Base-by-base conservation (phyloP, 2,329 filamentous ascomycete species). In the Xylariaceae sp. region DNA sequence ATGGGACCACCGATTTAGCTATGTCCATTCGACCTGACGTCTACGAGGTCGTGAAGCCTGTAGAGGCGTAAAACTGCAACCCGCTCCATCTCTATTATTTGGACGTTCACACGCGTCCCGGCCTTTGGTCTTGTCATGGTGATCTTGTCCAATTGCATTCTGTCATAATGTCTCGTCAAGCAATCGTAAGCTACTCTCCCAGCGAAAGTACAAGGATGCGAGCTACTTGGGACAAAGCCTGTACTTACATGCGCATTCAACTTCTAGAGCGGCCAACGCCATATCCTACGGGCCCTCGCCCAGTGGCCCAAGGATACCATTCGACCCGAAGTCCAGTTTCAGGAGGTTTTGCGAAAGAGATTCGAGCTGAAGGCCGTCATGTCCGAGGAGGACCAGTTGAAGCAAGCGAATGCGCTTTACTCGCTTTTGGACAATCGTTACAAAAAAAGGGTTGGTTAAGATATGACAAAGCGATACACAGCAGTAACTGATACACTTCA, bases 251-350 rank as follows among this genome's bases (percentile, higher is more conserved):
- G 19, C 22, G 22, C 22, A 26, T 11, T 18, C 24, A 39, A 26
- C 31, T 26, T 28, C 4, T 48, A 76, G 73, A 59, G 64, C 54
- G 66, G 64, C 29, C 65, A 67, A 47, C 66, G 64, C 51, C 71
- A 72, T 50, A 68, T 76, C 63, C 64, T 72, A 34, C 68, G 70
- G 40, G 69, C 71, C 19, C 65, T 80, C 41, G 66, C 72, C 43
- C 70, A 71, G 48, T 86, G 81, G 81, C 82, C 82, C 34, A 74
- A 76, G 53, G 81, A 85, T 55, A 66, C 68, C 43, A 69, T 85
- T 34, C 78, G 82, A 0, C 81, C 81, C 7, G 73, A 81, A 43
- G 70, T 75, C 57, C 79, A 83, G 59, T 72, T 85, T 50, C 77
- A 77, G 54, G 71, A 78, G 49, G 69, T 77, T 26, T 64, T 85